Percentiles rank a stretch among this genome's conserved stretches.
These are phyloP conservation scores for Marchantia paleacea DNA, from an alignment of 225 moss, liverwort and hornwort genomes.

Conservation along the genomic window DNA sequence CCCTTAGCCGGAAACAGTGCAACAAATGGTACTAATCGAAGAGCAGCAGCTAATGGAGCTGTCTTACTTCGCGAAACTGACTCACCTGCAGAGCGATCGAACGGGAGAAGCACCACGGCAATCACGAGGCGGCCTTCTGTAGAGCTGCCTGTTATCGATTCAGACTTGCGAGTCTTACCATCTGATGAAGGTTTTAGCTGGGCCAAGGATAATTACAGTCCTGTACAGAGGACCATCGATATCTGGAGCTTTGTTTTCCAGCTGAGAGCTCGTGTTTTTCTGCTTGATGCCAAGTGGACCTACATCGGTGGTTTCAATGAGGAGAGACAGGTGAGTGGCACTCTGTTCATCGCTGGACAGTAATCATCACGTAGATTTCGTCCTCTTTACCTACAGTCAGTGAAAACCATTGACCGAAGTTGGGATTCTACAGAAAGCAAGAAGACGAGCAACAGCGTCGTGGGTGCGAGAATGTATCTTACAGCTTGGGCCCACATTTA, in stretches of 20 bases:
- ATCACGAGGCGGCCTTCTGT: slow-evolving; percentile 54
- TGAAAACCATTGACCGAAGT: background rate
- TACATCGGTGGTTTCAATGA: slow-evolving; percentile 79
- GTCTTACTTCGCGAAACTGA: slow-evolving; percentile 10
- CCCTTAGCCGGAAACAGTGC: background rate
- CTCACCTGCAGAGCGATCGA: slow-evolving; percentile 13
- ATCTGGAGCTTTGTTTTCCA: slow-evolving; percentile 91
- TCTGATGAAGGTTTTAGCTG: slow-evolving; percentile 94
- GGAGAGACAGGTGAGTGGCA: slow-evolving; percentile 66
- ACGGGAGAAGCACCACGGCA: slow-evolving; percentile 34
- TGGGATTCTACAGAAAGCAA: slow-evolving; percentile 51
- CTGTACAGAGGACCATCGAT: slow-evolving; percentile 67
- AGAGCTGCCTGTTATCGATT: slow-evolving; percentile 43
- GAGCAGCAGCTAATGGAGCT: slow-evolving; percentile 19
- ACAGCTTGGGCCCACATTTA: slow-evolving; percentile 94
- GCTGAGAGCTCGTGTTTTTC: slow-evolving; percentile 67
- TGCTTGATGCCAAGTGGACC: slow-evolving; percentile 79
- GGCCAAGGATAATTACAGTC: slow-evolving; percentile 82
- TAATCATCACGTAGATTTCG: background rate
- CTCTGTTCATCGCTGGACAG: background rate
- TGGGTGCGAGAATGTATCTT: slow-evolving; percentile 91
- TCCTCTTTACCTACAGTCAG: background rate
- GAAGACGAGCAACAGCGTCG: slow-evolving; percentile 67
- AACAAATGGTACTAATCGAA: slow-evolving; percentile 12
- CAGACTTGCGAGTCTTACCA: slow-evolving; percentile 53